These are phyloP conservation scores for Laguncularia racemosa DNA, from an alignment of 345 rosid species.

Conservation along the genomic window DNA sequence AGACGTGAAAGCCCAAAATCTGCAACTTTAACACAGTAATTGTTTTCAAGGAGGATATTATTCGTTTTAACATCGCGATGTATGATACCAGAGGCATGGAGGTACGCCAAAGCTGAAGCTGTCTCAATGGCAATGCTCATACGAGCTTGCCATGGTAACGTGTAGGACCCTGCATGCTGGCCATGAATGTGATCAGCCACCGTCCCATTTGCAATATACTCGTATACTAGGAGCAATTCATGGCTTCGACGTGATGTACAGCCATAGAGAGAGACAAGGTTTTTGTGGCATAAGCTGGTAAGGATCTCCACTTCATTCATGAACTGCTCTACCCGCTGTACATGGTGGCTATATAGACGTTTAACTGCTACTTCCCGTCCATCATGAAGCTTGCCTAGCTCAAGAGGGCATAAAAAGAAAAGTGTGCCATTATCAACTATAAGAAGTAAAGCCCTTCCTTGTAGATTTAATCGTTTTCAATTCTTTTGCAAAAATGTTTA, in stretches of 20 bases:
- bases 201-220: slow-evolving; percentile 14
- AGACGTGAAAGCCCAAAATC: slow-evolving; percentile 13
- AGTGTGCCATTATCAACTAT: neutral
- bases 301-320: slow-evolving; percentile 12
- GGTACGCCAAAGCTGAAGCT: slow-evolving; percentile 10
- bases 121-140: slow-evolving; percentile 11
- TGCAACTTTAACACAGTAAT: neutral
- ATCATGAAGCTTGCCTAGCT: slow-evolving; percentile 19
- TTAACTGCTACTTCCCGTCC: slow-evolving; percentile 32
- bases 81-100: slow-evolving; percentile 13
- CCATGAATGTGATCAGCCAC: slow-evolving; percentile 14
- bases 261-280: slow-evolving; percentile 13
- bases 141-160: slow-evolving; percentile 5
- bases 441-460: neutral
- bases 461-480: neutral
- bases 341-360: slow-evolving; percentile 22
- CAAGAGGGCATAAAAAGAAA: neutral
- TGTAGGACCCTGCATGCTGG: neutral
- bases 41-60: slow-evolving; percentile 7
- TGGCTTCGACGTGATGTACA: slow-evolving; percentile 14
- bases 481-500: neutral
- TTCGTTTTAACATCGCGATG: slow-evolving; percentile 9
- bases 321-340: slow-evolving; percentile 12
- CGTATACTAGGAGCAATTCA: slow-evolving; percentile 10
- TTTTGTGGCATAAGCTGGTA: slow-evolving; percentile 9